Evolutionary conservation across 2,329 filamentous ascomycete genomes (phyloP).

Genomic region (Zelopaecilomyces penicillatus): DNA sequence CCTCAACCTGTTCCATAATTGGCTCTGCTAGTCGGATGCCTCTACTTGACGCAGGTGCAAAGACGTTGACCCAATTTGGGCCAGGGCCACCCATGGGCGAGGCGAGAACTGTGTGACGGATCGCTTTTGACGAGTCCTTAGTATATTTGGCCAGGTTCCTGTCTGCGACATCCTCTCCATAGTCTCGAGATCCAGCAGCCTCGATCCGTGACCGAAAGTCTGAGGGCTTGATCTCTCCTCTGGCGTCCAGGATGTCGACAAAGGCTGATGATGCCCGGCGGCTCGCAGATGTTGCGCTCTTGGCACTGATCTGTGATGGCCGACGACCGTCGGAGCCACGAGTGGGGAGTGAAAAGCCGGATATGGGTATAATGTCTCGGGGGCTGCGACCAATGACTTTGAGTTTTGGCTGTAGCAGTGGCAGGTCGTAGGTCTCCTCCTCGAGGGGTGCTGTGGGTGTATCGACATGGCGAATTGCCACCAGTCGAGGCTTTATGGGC

Average conservation of each 20-base stretch:
- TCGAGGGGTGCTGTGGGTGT: slow-evolving; percentile 1
- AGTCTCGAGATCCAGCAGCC: slow-evolving; percentile 44
- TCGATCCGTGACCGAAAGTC: slow-evolving; percentile 41
- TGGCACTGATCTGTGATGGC: too few relatives aligned
- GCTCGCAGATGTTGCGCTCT: not conserved
- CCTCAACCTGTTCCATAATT: too few relatives aligned
- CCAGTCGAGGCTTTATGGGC: slow-evolving; percentile 6
- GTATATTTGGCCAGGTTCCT: slow-evolving; percentile 42
- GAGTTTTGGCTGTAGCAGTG: not conserved
- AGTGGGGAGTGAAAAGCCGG: too few relatives aligned
- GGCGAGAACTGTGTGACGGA: too few relatives aligned
- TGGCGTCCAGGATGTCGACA: slow-evolving; percentile 51
- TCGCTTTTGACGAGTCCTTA: slow-evolving; percentile 15
- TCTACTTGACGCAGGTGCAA: too few relatives aligned
- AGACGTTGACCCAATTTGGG: too few relatives aligned
- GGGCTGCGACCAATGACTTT: slow-evolving; percentile 1
- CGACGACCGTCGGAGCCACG: too few relatives aligned
- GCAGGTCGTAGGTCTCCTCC: not conserved
- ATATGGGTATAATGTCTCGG: not conserved
- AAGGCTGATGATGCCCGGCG: slow-evolving; percentile 5
- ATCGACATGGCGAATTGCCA: slow-evolving; percentile 4
- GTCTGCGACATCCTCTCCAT: slow-evolving; percentile 58
- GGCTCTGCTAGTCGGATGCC: too few relatives aligned
- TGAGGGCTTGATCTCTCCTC: slow-evolving; percentile 40
- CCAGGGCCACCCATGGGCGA: too few relatives aligned